Base-by-base conservation (phyloP, 192 early-diverging fungal species). In the Coemansia sp. region DNA sequence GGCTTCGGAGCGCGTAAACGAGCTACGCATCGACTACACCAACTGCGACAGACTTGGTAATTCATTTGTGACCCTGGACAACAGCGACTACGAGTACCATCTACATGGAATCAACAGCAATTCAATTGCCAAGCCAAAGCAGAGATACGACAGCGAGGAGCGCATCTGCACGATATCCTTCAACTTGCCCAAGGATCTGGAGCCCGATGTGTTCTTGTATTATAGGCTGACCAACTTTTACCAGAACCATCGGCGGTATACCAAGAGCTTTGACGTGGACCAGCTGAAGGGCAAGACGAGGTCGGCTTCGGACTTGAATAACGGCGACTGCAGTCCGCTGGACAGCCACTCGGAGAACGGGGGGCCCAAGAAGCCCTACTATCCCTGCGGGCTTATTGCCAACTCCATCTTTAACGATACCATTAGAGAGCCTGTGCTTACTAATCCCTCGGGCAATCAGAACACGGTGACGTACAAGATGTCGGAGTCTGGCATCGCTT, bases 141-240 rank as follows among this genome's bases (percentile, higher is more conserved):
- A 86, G 82, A 76, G 73, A 62, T 92, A 76, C 69, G 71, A 81
- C 60, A 53, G 67, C 48, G 66, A 53, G 2, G 70, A 64, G 7
- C 71, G 69, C 11, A 83, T 69, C 0, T 98, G 97, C 84, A 83
- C 85, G 6, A 86, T 99, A 51, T 71, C 85, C 65, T 93, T 86
- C 70, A 88, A 82, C 34, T 64, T 88, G 71, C 94, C 87, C 2
- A 83, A 84, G 60, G 69, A 77, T 35, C 70, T 98, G 74, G 85
- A 84, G 48, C 62, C 87, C 5, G 92, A 93, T 6, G 90, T 99
- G 62, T 98, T 89, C 67, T 64, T 99, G 55, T 99, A 98, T 79
- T 98, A 98, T 69, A 83, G 91, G 48, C 88, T 99, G 58, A 95
- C 95, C 34, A 95, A 96, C 77, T 99, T 99, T 79, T 99, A 96